A percentile compares a stretch with the other conserved stretches of the same genome.
These are phyloP conservation scores for Acacia crassicarpa DNA, from an alignment of 306 rosid genomes.

Conservation along the genomic window DNA sequence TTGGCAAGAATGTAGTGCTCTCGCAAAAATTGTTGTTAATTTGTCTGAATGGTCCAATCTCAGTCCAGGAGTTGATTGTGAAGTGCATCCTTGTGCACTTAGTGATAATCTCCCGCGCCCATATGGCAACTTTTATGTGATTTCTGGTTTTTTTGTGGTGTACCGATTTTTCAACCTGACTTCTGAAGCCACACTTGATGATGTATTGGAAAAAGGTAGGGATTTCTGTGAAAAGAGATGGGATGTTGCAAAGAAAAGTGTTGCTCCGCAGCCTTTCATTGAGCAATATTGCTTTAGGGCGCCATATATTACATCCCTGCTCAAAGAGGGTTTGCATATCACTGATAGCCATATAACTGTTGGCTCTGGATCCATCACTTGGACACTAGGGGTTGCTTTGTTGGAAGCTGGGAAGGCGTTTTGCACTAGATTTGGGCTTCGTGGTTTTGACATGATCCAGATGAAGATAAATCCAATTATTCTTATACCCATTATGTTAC, in stretches of 20 bases:
- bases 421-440: constrained; percentile 57
- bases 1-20: constrained; percentile 78
- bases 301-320: constrained; percentile 74
- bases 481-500: constrained; percentile 56
- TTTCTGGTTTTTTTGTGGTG: constrained; percentile 94
- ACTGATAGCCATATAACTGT: constrained; percentile 64
- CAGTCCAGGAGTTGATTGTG: constrained; percentile 67
- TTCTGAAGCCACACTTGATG: constrained; percentile 78
- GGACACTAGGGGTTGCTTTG: constrained; percentile 97
- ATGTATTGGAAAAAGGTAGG: constrained; percentile 77
- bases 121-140: constrained; percentile 70
- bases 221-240: constrained; percentile 75
- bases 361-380: constrained; percentile 94
- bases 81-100: constrained; percentile 81
- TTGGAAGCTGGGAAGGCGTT: constrained; percentile 84
- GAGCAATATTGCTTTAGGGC: constrained; percentile 99
- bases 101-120: constrained; percentile 69
- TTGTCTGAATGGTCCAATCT: constrained; percentile 79
- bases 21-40: constrained; percentile 76
- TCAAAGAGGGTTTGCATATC: constrained; percentile 92
- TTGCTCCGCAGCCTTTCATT: constrained; percentile 89
- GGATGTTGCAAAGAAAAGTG: constrained; percentile 83
- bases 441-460: constrained; percentile 52
- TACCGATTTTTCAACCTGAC: constrained; percentile 82
- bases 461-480: constrained; percentile 65